Evolutionary conservation across 352 stramenopile genomes (phyloP).

Genomic region (Phytophthora citricola): DNA sequence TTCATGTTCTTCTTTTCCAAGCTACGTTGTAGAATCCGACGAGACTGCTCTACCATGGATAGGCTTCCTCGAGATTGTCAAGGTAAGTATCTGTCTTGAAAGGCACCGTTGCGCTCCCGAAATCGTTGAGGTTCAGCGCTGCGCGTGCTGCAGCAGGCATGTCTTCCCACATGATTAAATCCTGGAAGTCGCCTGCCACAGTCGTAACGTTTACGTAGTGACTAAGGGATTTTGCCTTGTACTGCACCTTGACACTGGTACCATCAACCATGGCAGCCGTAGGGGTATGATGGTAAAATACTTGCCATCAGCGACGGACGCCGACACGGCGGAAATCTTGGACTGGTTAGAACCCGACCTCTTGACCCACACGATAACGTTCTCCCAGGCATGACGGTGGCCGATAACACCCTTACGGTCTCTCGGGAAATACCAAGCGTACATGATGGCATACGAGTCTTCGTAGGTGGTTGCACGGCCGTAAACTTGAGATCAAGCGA

Average conservation of each 20-base stretch:
- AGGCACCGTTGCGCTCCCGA: slow-evolving; percentile 33
- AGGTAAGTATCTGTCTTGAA: slow-evolving; percentile 33
- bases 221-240: slow-evolving; percentile 15
- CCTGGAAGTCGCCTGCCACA: slow-evolving; percentile 23
- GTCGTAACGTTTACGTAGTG: slow-evolving; percentile 36
- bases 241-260: slow-evolving; percentile 26
- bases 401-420: slow-evolving; percentile 11
- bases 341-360: background rate
- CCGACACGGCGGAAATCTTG: slow-evolving; percentile 2
- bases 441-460: slow-evolving; percentile 31
- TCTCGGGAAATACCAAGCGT: slow-evolving; percentile 31
- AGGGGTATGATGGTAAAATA: slow-evolving; percentile 22
- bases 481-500: slow-evolving; percentile 27
- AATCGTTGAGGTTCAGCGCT: slow-evolving; percentile 35
- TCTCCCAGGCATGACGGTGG: slow-evolving; percentile 20
- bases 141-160: slow-evolving; percentile 24
- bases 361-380: slow-evolving; percentile 17
- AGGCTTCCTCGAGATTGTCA: slow-evolving; percentile 28
- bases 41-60: slow-evolving; percentile 14
- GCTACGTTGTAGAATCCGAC: background rate
- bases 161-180: slow-evolving; percentile 27
- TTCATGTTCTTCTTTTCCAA: too few species aligned
- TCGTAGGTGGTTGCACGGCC: slow-evolving; percentile 14
- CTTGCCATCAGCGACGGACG: slow-evolving; percentile 4
- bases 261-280: slow-evolving; percentile 16